Conservation (phyloP, 2,329 filamentous ascomycete genomes). For the Sordariomycetes sp. region DNA sequence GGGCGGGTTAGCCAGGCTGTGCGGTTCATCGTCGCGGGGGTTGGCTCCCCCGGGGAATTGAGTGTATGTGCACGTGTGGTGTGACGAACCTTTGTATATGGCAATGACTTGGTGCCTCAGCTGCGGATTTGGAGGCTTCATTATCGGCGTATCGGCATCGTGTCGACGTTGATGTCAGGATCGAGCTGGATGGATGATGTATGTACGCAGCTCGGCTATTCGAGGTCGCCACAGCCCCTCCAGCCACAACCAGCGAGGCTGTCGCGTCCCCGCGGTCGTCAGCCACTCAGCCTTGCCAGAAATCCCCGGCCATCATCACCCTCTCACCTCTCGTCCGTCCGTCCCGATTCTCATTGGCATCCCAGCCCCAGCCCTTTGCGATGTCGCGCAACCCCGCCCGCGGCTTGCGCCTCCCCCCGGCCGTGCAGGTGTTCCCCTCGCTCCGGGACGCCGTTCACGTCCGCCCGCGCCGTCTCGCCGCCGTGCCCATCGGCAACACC, state of each 20-base stretch:
- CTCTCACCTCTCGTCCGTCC: constrained; percentile 6
- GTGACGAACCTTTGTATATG: constrained; percentile 72
- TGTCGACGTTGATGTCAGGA: not conserved
- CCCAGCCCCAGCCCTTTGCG: not conserved
- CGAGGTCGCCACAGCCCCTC: not conserved
- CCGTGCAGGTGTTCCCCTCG: too few relatives aligned
- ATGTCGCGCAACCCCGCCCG: not conserved
- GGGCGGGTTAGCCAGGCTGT: not conserved
- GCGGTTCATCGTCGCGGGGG: not conserved
- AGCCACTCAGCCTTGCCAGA: not conserved
- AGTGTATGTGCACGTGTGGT: not conserved
- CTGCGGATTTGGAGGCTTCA: constrained; percentile 33
- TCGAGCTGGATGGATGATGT: not conserved
- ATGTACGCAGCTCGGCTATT: not conserved
- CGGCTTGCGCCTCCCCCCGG: constrained; percentile 6
- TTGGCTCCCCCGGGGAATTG: not conserved
- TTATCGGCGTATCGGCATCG: constrained; percentile 4
- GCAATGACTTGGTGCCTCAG: constrained; percentile 72
- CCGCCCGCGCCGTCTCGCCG: constrained; percentile 9
- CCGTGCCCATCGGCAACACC: constrained; percentile 5
- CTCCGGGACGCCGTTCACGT: constrained; percentile 11
- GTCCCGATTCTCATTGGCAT: not conserved
- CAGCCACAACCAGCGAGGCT: not conserved
- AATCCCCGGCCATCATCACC: not conserved
- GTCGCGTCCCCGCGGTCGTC: not conserved